Evolutionary conservation across 257 asterid species (phyloP).

Genomic region (Henckelia pumila): DNA sequence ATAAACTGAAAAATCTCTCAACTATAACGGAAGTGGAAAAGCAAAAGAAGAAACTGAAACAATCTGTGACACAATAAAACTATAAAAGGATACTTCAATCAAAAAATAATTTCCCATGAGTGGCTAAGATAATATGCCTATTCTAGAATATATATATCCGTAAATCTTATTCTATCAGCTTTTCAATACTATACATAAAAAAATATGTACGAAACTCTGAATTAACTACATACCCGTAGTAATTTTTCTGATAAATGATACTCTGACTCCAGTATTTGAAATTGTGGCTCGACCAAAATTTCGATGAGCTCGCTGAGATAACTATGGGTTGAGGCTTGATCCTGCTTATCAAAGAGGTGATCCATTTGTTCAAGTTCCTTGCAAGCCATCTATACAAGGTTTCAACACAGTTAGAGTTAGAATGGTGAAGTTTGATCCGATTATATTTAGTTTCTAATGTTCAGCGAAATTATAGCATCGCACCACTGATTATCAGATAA

Average conservation of each 20-base stretch:
- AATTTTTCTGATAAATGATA: constrained; percentile 57
- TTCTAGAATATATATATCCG: constrained; percentile 12
- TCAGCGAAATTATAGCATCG: background rate
- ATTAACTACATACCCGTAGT: constrained; percentile 40
- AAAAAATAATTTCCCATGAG: background rate
- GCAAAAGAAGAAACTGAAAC: constrained; percentile 1
- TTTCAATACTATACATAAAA: background rate
- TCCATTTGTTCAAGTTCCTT: constrained; percentile 45
- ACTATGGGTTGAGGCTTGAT: constrained; percentile 31
- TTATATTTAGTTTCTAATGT: background rate
- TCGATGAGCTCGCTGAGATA: constrained; percentile 44
- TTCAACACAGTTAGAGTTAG: constrained; percentile 22
- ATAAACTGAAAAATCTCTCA: constrained; percentile 12
- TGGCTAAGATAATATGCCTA: background rate
- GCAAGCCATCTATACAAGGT: constrained; percentile 40
- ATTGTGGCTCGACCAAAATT: constrained; percentile 53
- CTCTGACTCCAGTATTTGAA: constrained; percentile 60
- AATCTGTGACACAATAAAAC: constrained; percentile 12
- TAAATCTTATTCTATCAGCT: constrained; percentile 12
- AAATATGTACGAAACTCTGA: constrained; percentile 19
- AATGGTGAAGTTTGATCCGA: background rate
- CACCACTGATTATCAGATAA: background rate
- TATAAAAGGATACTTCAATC: background rate
- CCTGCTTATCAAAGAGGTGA: constrained; percentile 35
- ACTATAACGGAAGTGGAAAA: constrained; percentile 15